phyloP scores from a whole-genome alignment of 164 flowering plant genomes.

The Dillenia suffruticosa region DNA sequence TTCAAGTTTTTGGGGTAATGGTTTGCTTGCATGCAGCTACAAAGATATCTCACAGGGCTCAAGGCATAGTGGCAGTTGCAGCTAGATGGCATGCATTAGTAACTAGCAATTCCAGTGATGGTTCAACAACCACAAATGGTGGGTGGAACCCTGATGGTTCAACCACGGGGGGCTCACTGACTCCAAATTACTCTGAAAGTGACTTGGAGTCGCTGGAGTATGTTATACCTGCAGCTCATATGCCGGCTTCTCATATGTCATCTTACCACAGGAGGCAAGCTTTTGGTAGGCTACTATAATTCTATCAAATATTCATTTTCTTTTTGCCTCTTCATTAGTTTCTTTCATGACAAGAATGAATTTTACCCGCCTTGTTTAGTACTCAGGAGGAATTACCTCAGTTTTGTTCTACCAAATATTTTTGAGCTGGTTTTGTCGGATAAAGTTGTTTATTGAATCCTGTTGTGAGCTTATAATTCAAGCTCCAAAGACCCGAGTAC shows the following conservation, averaged over 20 bases:
- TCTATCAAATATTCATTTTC: not conserved
- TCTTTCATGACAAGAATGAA: no score
- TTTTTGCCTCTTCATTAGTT: not conserved
- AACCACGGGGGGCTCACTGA: constrained; percentile 18
- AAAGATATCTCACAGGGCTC: constrained; percentile 87
- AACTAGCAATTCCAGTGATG: constrained; percentile 49
- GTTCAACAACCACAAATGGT: constrained; percentile 40
- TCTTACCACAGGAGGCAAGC: constrained; percentile 55
- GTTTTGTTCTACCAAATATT: no score
- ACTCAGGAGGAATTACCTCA: no score
- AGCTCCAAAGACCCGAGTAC: no score
- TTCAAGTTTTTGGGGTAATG: constrained; percentile 72
- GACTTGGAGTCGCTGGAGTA: constrained; percentile 49
- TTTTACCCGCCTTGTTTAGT: no score
- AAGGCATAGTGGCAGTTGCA: constrained; percentile 64
- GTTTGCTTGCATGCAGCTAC: constrained; percentile 79
- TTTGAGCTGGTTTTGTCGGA: no score
- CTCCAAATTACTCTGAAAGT: constrained; percentile 38
- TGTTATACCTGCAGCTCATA: constrained; percentile 25
- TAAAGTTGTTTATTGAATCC: no score
- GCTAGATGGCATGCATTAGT: constrained; percentile 81
- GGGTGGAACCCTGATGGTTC: constrained; percentile 24
- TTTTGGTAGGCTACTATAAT: constrained; percentile 40
- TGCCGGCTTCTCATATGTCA: constrained; percentile 33
- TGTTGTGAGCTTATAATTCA: no score